Percentiles rank a stretch among this genome's conserved stretches.
Conservation (phyloP, 495 filamentous ascomycete genomes). For the Trichoderma orchidacearum region DNA sequence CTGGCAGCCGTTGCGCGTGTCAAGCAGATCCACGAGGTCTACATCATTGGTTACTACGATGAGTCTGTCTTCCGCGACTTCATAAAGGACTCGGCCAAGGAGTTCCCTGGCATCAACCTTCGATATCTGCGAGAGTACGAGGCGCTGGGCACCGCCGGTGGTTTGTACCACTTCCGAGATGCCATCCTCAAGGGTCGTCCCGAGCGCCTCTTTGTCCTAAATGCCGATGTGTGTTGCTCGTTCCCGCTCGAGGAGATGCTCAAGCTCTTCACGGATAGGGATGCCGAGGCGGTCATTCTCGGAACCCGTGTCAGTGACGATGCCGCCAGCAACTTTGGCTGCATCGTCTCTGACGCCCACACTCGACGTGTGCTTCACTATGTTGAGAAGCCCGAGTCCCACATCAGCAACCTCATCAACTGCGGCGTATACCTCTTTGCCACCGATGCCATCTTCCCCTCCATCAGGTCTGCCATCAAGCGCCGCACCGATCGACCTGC, state of each 20-base stretch:
- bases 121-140: constrained; percentile 97
- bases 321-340: constrained; percentile 89
- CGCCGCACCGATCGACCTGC: constrained; percentile 75
- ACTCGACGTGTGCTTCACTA: constrained; percentile 96
- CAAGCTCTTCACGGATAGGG: constrained; percentile 81
- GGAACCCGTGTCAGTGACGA: constrained; percentile 89
- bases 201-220: constrained; percentile 91
- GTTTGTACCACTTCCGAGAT: constrained; percentile 98
- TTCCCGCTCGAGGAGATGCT: constrained; percentile 96
- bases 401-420: constrained; percentile 98
- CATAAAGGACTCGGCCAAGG: constrained; percentile 75
- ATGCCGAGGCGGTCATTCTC: constrained; percentile 94
- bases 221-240: constrained; percentile 98
- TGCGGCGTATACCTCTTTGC: constrained; percentile 97
- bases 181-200: constrained; percentile 93
- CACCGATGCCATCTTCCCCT: constrained; percentile 91
- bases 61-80: constrained; percentile 94
- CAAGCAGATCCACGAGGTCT: constrained; percentile 69
- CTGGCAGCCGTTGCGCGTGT: constrained; percentile 86
- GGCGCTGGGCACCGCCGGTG: constrained; percentile 88
- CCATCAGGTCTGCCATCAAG: constrained; percentile 91
- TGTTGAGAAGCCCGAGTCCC: constrained; percentile 97
- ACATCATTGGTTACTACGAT: constrained; percentile 97
- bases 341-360: constrained; percentile 91
- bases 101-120: constrained; percentile 75